A percentile compares a stretch with the other conserved stretches of the same genome.
Conservation (phyloP, 2,329 filamentous ascomycete genomes). For the Pseudogymnoascus sp. region DNA sequence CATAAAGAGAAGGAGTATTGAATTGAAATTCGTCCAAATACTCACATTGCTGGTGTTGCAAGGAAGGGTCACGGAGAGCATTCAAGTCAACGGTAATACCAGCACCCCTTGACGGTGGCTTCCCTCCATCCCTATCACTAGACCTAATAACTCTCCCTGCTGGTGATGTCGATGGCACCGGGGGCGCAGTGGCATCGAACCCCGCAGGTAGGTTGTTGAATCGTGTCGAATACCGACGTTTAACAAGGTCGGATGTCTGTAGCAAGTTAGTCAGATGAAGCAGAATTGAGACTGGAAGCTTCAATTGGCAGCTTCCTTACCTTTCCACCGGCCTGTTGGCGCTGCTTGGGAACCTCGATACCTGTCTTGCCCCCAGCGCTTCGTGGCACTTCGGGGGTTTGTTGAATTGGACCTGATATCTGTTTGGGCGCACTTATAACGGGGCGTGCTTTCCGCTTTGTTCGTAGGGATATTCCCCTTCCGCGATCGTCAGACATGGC, state of each 20-base stretch:
- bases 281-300: background rate
- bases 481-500: constrained; percentile 54
- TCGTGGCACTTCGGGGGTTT: constrained; percentile 38
- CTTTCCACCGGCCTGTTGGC: constrained; percentile 48
- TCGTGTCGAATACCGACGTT: constrained; percentile 86
- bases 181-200: constrained; percentile 56
- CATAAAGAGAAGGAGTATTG: background rate
- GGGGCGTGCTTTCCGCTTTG: constrained; percentile 53
- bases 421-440: constrained; percentile 55
- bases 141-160: constrained; percentile 41
- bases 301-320: constrained; percentile 27
- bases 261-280: constrained; percentile 11
- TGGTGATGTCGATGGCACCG: constrained; percentile 63
- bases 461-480: constrained; percentile 53
- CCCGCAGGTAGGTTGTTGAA: constrained; percentile 72
- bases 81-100: constrained; percentile 67
- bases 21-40: constrained; percentile 11
- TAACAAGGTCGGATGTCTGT: constrained; percentile 72
- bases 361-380: constrained; percentile 29
- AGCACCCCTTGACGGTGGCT: constrained; percentile 31
- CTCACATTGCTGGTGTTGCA: constrained; percentile 72
- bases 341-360: constrained; percentile 33
- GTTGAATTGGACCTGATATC: constrained; percentile 53
- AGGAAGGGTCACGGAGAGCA: constrained; percentile 68
- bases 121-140: constrained; percentile 21